Base-by-base conservation (phyloP, 2,329 filamentous ascomycete genomes). In the Fusarium torreyae region DNA sequence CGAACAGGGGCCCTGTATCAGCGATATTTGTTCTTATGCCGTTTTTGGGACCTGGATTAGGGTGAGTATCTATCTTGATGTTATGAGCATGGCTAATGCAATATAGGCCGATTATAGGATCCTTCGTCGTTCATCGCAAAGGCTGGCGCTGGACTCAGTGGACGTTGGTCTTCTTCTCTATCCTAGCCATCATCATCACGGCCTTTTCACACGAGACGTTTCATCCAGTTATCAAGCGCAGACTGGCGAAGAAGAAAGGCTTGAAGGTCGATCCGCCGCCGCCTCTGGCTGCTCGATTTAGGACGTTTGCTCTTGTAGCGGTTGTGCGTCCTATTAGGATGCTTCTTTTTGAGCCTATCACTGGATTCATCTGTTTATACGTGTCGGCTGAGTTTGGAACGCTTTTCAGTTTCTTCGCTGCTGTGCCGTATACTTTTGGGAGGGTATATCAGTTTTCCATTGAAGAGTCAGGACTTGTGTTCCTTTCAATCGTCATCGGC, bases 321-420 rank as follows among this genome's bases (percentile, higher is more conserved):
- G 74, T 87, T 2, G 63, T 86, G 17, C 80, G 87, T 13, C 88
- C 88, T 0, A 18, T 89, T 1, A 82, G 84, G 44, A 89, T 92
- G 82, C 81, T 91, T 9, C 73, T 89, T 40, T 84, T 85, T 2
- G 89, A 92, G 70, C 89, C 89, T 4, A 89, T 92, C 38, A 85
- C 91, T 3, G 84, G 85, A 13, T 87, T 89, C 56, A 76, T 83
- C 38, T 83, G 81, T 42, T 71, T 88, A 1, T 88, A 87, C 68
- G 80, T 84, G 0, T 78, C 85, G 0, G 84, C 82, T 69, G 81
- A 83, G 53, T 88, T 87, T 56, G 85, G 82, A 6, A 84, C 85
- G 0, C 77, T 87, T 1, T 88, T 85, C 64, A 82, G 78, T 44
- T 87, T 87, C 78, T 87, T 88, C 68, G 83, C 82, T 2, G 81